phyloP scores from a whole-genome alignment of 2,329 filamentous ascomycete genomes.

The Rutstroemia sp. region DNA sequence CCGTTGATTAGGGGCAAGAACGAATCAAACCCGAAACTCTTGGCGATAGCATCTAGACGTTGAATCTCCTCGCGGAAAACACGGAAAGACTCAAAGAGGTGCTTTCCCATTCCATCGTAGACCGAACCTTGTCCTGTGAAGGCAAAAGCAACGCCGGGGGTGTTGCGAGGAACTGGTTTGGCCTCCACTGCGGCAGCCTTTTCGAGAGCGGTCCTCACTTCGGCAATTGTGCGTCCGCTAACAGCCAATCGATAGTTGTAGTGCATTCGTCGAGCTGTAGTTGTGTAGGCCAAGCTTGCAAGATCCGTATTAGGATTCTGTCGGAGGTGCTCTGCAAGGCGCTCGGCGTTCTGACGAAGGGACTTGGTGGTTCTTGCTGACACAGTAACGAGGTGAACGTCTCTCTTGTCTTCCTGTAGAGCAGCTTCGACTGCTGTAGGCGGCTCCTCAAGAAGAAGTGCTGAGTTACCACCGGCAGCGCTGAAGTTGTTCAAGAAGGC shows the following conservation, averaged over 20 bases:
- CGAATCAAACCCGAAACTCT: conserved; percentile 20
- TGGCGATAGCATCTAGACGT: conserved; percentile 11
- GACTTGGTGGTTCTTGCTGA: conserved; percentile 37
- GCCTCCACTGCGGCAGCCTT: not conserved
- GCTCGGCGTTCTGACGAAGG: conserved; percentile 18
- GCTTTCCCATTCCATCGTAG: not conserved
- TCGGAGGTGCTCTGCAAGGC: conserved; percentile 18
- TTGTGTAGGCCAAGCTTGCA: not conserved
- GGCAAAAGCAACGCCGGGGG: not conserved
- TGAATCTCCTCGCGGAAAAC: not conserved
- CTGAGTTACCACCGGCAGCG: conserved; percentile 13
- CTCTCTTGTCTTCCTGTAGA: conserved; percentile 33
- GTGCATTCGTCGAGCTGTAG: not conserved
- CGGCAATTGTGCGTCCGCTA: not conserved
- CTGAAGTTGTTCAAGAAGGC: conserved; percentile 33
- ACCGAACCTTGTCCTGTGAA: conserved; percentile 3
- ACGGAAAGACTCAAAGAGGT: not conserved
- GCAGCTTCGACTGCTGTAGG: conserved; percentile 25
- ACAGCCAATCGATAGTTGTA: not conserved
- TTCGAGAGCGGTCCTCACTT: not conserved
- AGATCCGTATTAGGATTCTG: conserved; percentile 17
- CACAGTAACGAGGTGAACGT: conserved; percentile 37
- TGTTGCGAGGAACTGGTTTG: not conserved
- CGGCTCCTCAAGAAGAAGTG: conserved; percentile 10
- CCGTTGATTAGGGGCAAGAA: conserved; percentile 33